These are phyloP conservation scores for Epichloe sibirici DNA, from an alignment of 2,329 filamentous ascomycete genomes.

Conservation along the genomic window DNA sequence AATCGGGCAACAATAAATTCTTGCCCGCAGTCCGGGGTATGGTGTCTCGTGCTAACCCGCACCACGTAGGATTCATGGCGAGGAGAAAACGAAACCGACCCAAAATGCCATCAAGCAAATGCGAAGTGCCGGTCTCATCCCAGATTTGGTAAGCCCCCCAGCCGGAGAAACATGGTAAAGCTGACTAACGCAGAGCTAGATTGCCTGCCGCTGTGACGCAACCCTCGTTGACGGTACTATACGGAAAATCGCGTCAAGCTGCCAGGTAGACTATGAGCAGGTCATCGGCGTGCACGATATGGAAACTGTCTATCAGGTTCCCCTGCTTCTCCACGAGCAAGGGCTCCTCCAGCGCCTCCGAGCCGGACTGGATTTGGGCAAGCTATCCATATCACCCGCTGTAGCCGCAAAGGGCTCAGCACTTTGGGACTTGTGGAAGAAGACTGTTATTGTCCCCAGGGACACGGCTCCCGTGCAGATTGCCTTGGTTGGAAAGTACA, in stretches of 20 bases:
- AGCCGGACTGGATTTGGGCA: conserved; percentile 52
- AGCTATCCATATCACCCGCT: conserved; percentile 36
- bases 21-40: background rate
- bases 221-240: conserved; percentile 63
- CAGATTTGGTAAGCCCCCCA: conserved; percentile 48
- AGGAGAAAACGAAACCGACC: conserved; percentile 96
- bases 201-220: conserved; percentile 82
- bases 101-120: conserved; percentile 80
- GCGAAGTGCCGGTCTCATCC: conserved; percentile 65
- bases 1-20: background rate
- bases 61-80: conserved; percentile 27
- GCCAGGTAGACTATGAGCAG: conserved; percentile 74
- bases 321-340: conserved; percentile 67
- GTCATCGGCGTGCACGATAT: conserved; percentile 87
- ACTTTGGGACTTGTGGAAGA: conserved; percentile 73
- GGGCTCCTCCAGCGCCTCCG: conserved; percentile 59
- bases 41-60: conserved; percentile 8
- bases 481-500: conserved; percentile 87
- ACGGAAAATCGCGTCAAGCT: conserved; percentile 79
- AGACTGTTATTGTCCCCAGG: conserved; percentile 41
- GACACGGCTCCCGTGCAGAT: conserved; percentile 59
- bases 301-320: conserved; percentile 85
- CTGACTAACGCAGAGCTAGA: conserved; percentile 33
- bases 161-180: background rate
- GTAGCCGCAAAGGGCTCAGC: conserved; percentile 49